These are phyloP conservation scores for Eimeria praecox DNA, from an alignment of 169 alveolate species.

Conservation along the genomic window DNA sequence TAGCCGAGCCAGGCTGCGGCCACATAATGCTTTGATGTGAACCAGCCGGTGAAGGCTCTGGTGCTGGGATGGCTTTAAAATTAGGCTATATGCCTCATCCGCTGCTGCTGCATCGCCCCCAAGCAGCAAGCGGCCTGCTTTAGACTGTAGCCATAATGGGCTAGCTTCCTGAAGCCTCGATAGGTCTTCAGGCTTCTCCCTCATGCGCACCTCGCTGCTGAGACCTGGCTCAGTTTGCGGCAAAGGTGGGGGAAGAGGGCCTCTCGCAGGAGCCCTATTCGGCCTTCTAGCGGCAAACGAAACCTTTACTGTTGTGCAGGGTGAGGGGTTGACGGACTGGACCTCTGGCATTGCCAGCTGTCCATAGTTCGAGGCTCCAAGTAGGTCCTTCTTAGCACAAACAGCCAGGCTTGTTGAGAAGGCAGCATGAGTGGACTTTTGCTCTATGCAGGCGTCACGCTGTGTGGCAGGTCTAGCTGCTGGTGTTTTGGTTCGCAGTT, in stretches of 20 bases:
- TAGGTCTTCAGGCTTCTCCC: constrained; percentile 37
- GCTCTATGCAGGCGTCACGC: background rate
- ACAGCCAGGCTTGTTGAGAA: background rate
- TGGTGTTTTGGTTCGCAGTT: background rate
- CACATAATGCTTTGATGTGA: constrained; percentile 41
- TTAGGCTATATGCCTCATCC: constrained; percentile 22
- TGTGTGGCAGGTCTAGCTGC: background rate
- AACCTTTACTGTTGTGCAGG: constrained; percentile 36
- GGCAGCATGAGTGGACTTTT: too few relatives aligned
- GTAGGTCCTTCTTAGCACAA: background rate
- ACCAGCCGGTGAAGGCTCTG: constrained; percentile 16
- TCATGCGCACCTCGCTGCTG: background rate
- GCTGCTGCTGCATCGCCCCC: constrained; percentile 68
- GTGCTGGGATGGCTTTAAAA: constrained; percentile 5
- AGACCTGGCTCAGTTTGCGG: constrained; percentile 16
- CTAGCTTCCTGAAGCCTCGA: constrained; percentile 34
- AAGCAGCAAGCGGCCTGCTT: constrained; percentile 55
- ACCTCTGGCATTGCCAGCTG: background rate
- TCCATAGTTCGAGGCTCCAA: background rate
- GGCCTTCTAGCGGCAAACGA: constrained; percentile 70
- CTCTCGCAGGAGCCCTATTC: constrained; percentile 48
- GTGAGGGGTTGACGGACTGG: background rate
- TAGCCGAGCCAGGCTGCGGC: constrained; percentile 62
- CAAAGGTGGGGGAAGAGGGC: constrained; percentile 59
- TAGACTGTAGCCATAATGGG: constrained; percentile 59